phyloP scores from a whole-genome alignment of 176 grass and related monocot genomes.

The Ampelocalamus luodianensis region DNA sequence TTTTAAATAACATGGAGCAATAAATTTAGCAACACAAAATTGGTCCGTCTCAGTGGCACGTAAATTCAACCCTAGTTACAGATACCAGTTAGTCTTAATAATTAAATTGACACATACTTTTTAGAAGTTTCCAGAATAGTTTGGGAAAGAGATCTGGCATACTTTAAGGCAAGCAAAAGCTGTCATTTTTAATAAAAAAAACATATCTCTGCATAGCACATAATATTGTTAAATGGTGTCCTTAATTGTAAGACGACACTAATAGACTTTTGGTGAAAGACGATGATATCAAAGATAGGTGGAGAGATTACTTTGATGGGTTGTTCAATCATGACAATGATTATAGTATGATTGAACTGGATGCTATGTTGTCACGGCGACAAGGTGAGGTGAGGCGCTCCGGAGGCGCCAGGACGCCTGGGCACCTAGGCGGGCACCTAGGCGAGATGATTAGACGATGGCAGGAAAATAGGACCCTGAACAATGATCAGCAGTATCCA shows the following conservation, averaged over 20 bases:
- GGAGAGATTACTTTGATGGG: no score
- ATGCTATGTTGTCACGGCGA: no score
- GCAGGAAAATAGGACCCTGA: no score
- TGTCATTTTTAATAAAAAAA: neutral
- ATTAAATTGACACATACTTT: neutral
- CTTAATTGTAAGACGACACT: neutral
- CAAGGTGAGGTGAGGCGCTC: no score
- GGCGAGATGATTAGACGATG: no score
- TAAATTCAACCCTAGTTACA: neutral
- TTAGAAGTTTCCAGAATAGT: neutral
- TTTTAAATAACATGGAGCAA: conserved; percentile 1
- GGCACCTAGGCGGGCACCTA: no score
- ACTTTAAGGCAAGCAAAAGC: neutral
- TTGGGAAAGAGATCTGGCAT: neutral
- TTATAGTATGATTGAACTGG: no score
- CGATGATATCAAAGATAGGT: no score
- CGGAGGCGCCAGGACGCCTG: no score
- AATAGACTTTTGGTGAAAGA: no score
- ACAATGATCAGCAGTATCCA: no score
- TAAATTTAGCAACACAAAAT: conserved; percentile 7
- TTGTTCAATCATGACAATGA: no score
- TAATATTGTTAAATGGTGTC: neutral
- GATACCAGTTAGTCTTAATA: neutral
- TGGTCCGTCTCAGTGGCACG: neutral
- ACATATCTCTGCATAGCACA: neutral